Base-by-base conservation (phyloP, 345 rosid genomes). In the Melaleuca alternifolia region DNA sequence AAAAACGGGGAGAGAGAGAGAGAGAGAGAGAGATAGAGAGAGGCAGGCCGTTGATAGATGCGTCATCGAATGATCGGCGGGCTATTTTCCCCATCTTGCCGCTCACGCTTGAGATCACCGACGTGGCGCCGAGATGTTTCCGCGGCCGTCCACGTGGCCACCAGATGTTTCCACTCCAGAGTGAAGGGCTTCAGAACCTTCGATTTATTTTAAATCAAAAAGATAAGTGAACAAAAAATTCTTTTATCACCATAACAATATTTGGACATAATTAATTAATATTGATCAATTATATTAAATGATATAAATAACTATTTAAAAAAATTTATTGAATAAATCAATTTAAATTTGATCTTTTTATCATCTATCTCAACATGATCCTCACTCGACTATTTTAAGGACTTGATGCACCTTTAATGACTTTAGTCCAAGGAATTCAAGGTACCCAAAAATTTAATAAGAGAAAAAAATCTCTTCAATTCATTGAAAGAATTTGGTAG, bases 381-480 rank as follows among this genome's bases (percentile, higher is more conserved):
- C 9, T 53, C 85, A 44, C 20, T 44, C 12, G n/a, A 30, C 48
- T 11, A 50, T 53, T 16, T 37, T 28, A 46, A 30, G 85, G 88
- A 88, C 90, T 90, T 85, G 91, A 92, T 91, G 94, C 93, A 84
- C 20, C 6, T 84, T 65, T 71, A 85, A 65, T 83, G 33, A 57
- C 89, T 86, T 90, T 86, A 6, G 85, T 88, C 79, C 89, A 37
- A 92, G 89, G 91, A 86, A 90, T 90, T 90, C 92, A 86, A 86
- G 51, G 89, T 87, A 90, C 92, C 92, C 86, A 30, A 28, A 89
- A 85, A 87, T 85, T 89, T 89, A 54, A 41, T 41, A 41, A 41
- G 9, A 37, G 16, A 33, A 33, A 71, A 8, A 4, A 16, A 41
- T 84, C 28, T 33, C 62, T 53, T 65, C 13, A 71, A 84, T 84